A percentile compares a stretch with the other conserved stretches of the same genome.
These are phyloP conservation scores for Ceratocystis diversiconidia DNA, from an alignment of 2,329 filamentous ascomycete genomes.

Conservation along the genomic window DNA sequence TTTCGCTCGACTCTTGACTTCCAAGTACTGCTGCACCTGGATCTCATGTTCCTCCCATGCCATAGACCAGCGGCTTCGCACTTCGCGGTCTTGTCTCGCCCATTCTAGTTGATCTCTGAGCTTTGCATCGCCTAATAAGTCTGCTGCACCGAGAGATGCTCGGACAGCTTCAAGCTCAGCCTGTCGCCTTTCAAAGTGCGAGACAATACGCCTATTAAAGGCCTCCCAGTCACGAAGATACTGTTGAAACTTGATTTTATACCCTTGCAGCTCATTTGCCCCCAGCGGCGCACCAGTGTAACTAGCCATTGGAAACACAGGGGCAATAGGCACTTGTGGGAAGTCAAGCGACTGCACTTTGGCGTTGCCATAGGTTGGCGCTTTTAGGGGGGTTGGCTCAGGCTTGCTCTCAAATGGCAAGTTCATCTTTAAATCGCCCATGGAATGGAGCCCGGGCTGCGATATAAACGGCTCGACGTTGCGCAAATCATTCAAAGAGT, in stretches of 20 bases:
- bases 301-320: slow-evolving; percentile 24
- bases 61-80: slow-evolving; percentile 45
- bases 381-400: slow-evolving; percentile 28
- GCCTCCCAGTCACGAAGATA: slow-evolving; percentile 25
- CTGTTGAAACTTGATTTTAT: slow-evolving; percentile 13
- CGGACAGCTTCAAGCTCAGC: slow-evolving; percentile 33
- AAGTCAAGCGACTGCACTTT: slow-evolving; percentile 30
- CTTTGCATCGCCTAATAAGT: slow-evolving; percentile 26
- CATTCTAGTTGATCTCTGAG: slow-evolving; percentile 41
- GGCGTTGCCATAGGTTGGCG: slow-evolving; percentile 23
- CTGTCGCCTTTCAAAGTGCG: slow-evolving; percentile 42
- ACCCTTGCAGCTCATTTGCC: neutral
- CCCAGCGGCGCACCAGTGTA: slow-evolving; percentile 4
- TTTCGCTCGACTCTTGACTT: slow-evolving; percentile 24
- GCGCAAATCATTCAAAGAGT: slow-evolving; percentile 39
- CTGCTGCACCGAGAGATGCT: slow-evolving; percentile 29
- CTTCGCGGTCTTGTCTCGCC: slow-evolving; percentile 49
- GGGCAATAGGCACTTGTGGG: slow-evolving; percentile 38
- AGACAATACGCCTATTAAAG: slow-evolving; percentile 35
- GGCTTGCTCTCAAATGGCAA: slow-evolving; percentile 43
- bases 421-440: slow-evolving; percentile 41
- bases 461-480: slow-evolving; percentile 42
- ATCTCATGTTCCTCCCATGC: slow-evolving; percentile 46
- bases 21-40: slow-evolving; percentile 44
- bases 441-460: slow-evolving; percentile 37